Evolutionary conservation across 768 basidiomycete species (phyloP).

Genomic region (Amanita pallidorosea): DNA sequence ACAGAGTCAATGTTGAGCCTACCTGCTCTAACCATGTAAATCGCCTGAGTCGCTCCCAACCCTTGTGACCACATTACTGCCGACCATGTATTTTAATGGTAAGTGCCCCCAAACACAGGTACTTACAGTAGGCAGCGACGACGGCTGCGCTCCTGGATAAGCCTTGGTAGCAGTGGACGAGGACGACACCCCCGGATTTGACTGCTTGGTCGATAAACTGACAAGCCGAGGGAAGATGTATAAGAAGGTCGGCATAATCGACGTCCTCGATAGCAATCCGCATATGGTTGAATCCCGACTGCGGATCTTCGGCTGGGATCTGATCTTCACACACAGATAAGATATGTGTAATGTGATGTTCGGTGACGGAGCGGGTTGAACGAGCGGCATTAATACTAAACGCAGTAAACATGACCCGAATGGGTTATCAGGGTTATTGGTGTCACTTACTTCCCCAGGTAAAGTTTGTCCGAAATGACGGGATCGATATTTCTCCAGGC

Average conservation of each 20-base stretch:
- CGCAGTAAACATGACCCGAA: conserved; percentile 11
- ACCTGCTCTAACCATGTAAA: conserved; percentile 55
- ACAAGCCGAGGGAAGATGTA: conserved; percentile 54
- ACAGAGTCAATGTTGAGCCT: conserved; percentile 7
- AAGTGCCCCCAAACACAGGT: background rate
- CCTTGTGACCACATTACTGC: conserved; percentile 61
- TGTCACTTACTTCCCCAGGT: conserved; percentile 61
- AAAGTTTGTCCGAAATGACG: conserved; percentile 54
- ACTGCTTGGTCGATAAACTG: conserved; percentile 58
- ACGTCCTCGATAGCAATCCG: conserved; percentile 63
- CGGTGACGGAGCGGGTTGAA: conserved; percentile 59
- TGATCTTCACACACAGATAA: conserved; percentile 67
- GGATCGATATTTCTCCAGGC: conserved; percentile 60
- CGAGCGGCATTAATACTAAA: conserved; percentile 57
- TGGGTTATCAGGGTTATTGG: conserved; percentile 10
- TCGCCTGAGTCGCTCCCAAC: conserved; percentile 44
- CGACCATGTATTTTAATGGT: conserved; percentile 8
- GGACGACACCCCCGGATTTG: conserved; percentile 43
- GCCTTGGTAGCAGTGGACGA: conserved; percentile 62
- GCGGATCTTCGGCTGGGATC: conserved; percentile 60
- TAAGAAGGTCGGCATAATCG: conserved; percentile 58
- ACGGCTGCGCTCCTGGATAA: conserved; percentile 59
- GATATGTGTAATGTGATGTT: conserved; percentile 71
- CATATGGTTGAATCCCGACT: conserved; percentile 59
- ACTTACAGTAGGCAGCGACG: conserved; percentile 68